Evolutionary conservation across 352 stramenopile species (phyloP).

Genomic region (Labyrinthula sp.): DNA sequence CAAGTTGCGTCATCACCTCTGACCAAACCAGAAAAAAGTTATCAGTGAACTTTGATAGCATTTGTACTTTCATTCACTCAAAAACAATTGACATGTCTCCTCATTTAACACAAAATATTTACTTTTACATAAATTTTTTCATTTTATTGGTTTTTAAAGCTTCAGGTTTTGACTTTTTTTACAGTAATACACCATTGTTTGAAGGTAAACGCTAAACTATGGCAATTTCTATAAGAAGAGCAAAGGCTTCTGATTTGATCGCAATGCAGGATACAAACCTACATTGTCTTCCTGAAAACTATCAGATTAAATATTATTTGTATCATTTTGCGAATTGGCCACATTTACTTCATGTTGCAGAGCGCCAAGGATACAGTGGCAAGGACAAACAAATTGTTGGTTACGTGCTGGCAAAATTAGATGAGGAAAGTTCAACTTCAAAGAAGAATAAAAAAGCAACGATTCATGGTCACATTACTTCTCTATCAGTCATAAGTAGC

Average conservation of each 20-base stretch:
- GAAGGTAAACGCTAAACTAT: no score
- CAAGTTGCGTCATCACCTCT: no score
- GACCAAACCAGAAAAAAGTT: no score
- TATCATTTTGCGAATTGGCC: conserved; percentile 98
- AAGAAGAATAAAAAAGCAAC: conserved; percentile 35
- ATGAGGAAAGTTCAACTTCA: conserved; percentile 37
- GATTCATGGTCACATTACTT: conserved; percentile 91
- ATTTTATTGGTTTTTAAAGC: no score
- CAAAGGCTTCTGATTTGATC: conserved; percentile 63
- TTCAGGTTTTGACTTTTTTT: no score
- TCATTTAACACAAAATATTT: no score
- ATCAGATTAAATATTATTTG: conserved; percentile 99
- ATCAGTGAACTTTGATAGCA: no score
- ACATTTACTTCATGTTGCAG: conserved; percentile 89
- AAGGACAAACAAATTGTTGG: conserved; percentile 98
- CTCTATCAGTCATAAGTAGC: conserved; percentile 80
- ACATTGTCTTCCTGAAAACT: conserved; percentile 98
- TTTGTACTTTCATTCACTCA: no score
- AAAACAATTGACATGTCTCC: no score
- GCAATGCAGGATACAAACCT: conserved; percentile 98
- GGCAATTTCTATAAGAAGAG: conserved; percentile 27
- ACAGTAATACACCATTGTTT: no score
- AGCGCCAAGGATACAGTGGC: conserved; percentile 80
- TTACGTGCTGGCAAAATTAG: conserved; percentile 99
- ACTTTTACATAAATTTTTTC: no score